These are phyloP conservation scores for Volvox reticuliferus DNA, from an alignment of 139 green algal genomes.

Conservation along the genomic window DNA sequence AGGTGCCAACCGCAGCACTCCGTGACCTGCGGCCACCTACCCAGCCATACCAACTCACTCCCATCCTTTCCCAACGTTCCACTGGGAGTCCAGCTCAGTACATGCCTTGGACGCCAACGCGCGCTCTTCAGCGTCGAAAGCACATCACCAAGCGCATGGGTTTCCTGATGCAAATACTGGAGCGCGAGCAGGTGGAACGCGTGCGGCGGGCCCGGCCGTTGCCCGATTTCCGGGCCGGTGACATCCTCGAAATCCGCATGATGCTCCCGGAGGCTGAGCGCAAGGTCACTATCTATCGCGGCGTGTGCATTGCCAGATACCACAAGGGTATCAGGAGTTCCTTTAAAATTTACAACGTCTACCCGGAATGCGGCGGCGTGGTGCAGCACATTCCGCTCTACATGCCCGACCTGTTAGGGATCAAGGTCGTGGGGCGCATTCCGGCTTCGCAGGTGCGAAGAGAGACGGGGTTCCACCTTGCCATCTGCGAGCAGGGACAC, in stretches of 20 bases:
- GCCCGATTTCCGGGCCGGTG: constrained; percentile 63
- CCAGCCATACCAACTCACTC: constrained; percentile 6
- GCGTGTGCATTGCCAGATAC: constrained; percentile 68
- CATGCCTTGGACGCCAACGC: constrained; percentile 63
- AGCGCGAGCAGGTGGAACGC: constrained; percentile 34
- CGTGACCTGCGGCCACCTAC: constrained; percentile 15
- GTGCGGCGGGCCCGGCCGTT: constrained; percentile 36
- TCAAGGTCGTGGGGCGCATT: constrained; percentile 65
- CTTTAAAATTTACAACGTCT: constrained; percentile 72
- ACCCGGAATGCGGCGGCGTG: constrained; percentile 64
- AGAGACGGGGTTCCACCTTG: too few relatives aligned
- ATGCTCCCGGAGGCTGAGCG: constrained; percentile 64
- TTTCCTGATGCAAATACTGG: constrained; percentile 58
- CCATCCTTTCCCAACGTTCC: constrained; percentile 13
- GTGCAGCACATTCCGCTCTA: constrained; percentile 79
- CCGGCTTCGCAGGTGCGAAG: constrained; percentile 13
- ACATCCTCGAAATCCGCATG: constrained; percentile 69
- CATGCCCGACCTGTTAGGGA: constrained; percentile 71
- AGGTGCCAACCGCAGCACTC: not conserved
- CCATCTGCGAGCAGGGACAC: too few relatives aligned
- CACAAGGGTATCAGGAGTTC: constrained; percentile 58
- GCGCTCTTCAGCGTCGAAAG: constrained; percentile 53
- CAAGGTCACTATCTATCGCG: constrained; percentile 58
- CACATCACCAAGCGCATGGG: constrained; percentile 58
- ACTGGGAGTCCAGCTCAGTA: constrained; percentile 28